phyloP scores from a whole-genome alignment of 305 asterid species.

The Solanum aculeatissimum region DNA sequence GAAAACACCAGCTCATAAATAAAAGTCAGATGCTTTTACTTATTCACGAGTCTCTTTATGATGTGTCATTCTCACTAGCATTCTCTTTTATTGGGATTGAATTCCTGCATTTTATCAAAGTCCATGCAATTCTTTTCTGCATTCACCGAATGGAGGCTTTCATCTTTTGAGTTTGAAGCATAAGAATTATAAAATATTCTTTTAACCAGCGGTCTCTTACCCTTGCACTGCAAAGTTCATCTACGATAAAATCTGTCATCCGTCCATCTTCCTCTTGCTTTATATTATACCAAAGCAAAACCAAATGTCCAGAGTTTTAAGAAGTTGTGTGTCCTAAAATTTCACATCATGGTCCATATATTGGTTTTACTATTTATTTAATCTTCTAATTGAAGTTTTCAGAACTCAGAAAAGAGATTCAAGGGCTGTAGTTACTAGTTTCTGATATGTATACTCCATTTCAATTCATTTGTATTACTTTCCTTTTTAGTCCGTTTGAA shows the following conservation, averaged over 20 bases:
- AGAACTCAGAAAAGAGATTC: background rate
- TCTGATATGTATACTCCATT: background rate
- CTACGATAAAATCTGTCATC: background rate
- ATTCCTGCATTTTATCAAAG: background rate
- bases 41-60: background rate
- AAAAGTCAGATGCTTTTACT: background rate
- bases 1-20: background rate
- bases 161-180: background rate
- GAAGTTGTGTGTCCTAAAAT: background rate
- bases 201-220: background rate
- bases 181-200: background rate
- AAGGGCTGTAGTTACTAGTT: background rate
- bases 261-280: background rate
- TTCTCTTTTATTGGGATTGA: background rate
- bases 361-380: background rate
- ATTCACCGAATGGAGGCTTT: background rate
- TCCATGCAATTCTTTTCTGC: background rate
- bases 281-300: background rate
- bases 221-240: background rate
- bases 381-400: background rate
- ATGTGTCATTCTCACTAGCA: background rate
- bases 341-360: background rate
- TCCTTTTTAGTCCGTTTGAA: background rate
- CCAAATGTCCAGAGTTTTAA: background rate
- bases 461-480: background rate